Evolutionary conservation across 495 filamentous ascomycete genomes (phyloP), one percentile per base, ranked within the genome.

Genomic region (Polyplosphaeria fusca): DNA sequence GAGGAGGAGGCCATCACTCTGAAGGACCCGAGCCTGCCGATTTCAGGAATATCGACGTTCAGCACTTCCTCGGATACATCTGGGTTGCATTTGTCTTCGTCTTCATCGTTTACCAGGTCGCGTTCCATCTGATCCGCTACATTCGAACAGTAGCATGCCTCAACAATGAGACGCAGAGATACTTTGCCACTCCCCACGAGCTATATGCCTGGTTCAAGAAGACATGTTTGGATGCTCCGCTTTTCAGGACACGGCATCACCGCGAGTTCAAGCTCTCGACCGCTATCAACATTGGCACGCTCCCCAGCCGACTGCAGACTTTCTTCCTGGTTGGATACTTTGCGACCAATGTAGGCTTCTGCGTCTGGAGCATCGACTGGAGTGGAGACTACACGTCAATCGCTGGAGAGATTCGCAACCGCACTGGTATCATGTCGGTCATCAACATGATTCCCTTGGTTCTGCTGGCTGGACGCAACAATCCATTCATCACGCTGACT

Each of bases 201-300:
- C 70, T 65, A 2, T 76, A 58, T 30, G 61, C 68, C 22, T 59
- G 42, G 18, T 55, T 95, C 63, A 96, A 95, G 76, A 82, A 81
- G 58, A 76, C 92, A 65, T 66, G 95, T 47, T 77, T 95, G 60
- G 89, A 91, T 68, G 92, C 93, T 9, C 91, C 93, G 0, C 71
- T 97, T 19, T 84, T 88, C 70, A 80, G 79, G 11, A 86, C 79
- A 58, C 83, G 92, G 24, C 92, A 96, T 74, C 94, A 93, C 72
- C 82, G 85, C 48, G 91, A 95, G 68, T 82, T 95, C 59, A 81
- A 82, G 60, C 71, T 96, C 4, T 92, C 87, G 4, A 74, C 80
- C 13, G 87, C 85, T 37, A 66, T 93, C 61, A 91, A 89, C 68
- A 79, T 96, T 64, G 93, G 93, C 26, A 91, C 85, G 0, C 73